Conservation (phyloP, 129 eudicot species). For the Gnaphalium uliginosum region DNA sequence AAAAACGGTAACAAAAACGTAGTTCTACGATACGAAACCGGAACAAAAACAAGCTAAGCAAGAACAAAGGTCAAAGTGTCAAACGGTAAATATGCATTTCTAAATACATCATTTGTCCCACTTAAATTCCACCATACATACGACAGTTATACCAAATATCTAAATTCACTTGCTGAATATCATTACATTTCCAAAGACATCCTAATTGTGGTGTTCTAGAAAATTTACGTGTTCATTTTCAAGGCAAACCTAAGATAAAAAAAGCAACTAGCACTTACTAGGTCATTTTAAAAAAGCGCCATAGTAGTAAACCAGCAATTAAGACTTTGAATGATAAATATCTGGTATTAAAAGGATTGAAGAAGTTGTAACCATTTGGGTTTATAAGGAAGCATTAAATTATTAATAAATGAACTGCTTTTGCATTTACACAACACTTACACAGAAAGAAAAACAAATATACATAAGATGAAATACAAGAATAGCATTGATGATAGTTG, state of each 20-base stretch:
- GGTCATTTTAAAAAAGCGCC: background rate
- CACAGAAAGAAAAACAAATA: background rate
- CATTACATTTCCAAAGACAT: background rate
- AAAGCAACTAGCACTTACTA: conserved; percentile 2
- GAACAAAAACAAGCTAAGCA: background rate
- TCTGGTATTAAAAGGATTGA: no score
- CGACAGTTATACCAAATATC: background rate
- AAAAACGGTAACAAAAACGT: conserved; percentile 1
- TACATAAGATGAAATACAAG: background rate
- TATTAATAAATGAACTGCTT: conserved; percentile 5
- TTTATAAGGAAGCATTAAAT: background rate
- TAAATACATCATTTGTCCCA: background rate
- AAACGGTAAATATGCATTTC: conserved; percentile 18
- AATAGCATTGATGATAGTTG: background rate
- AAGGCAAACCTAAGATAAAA: conserved; percentile 8
- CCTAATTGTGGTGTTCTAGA: background rate
- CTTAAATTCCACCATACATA: background rate
- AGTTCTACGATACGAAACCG: background rate
- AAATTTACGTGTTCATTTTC: background rate
- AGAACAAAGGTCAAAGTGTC: conserved; percentile 1
- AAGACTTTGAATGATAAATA: background rate
- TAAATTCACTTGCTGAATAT: conserved; percentile 4
- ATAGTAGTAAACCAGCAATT: background rate
- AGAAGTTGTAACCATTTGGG: background rate
- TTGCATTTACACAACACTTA: background rate